Conservation (phyloP, 495 filamentous ascomycete genomes). For the Xylaria scruposa region DNA sequence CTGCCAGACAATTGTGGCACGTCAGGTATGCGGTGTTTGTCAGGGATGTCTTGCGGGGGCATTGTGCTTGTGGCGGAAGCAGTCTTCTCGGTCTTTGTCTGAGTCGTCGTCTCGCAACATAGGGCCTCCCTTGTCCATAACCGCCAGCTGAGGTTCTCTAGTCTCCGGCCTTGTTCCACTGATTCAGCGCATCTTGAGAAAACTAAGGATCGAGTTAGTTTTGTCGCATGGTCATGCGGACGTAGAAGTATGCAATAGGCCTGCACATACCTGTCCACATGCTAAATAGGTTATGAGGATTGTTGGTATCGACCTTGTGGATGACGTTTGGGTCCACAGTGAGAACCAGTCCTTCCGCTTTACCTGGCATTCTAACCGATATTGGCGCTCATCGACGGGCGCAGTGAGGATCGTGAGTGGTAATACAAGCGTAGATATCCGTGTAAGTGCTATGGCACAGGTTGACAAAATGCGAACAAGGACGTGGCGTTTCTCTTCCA, state of each 20-base stretch:
- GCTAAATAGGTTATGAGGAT: constrained; percentile 91
- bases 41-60: constrained; percentile 56
- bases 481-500: background rate
- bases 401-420: constrained; percentile 23
- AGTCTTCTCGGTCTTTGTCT: constrained; percentile 39
- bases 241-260: constrained; percentile 26
- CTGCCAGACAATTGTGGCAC: constrained; percentile 90
- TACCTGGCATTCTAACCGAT: constrained; percentile 53
- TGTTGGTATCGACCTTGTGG: constrained; percentile 91
- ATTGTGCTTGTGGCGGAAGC: constrained; percentile 46
- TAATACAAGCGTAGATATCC: background rate
- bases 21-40: constrained; percentile 53
- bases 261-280: constrained; percentile 91
- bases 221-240: constrained; percentile 11
- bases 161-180: constrained; percentile 87
- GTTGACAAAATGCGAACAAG: background rate
- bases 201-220: constrained; percentile 60
- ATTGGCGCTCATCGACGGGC: constrained; percentile 37
- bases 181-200: constrained; percentile 96
- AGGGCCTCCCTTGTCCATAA: constrained; percentile 97
- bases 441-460: constrained; percentile 6
- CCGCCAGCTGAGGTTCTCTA: constrained; percentile 96
- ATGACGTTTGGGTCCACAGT: constrained; percentile 86
- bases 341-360: constrained; percentile 69
- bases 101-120: constrained; percentile 71